phyloP scores from a whole-genome alignment of 2,329 filamentous ascomycete species.

The Diaporthe destruens region DNA sequence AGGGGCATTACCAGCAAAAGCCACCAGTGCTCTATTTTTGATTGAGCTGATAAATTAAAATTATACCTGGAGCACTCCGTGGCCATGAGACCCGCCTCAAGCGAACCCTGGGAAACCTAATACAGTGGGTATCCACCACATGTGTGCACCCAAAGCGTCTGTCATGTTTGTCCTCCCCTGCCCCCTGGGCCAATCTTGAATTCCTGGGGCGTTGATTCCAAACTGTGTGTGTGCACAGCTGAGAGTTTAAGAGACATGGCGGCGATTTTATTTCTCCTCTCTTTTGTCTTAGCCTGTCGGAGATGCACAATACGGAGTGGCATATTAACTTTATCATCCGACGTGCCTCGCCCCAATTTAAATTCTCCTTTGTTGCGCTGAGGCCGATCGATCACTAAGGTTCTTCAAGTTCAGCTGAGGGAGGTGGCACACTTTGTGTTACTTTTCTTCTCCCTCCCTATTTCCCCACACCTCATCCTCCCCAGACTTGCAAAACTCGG shows the following conservation, averaged over 20 bases:
- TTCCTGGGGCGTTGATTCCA: background rate
- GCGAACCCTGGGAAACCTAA: conserved; percentile 18
- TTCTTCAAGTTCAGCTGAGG: background rate
- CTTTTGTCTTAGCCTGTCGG: background rate
- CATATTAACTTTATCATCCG: no score
- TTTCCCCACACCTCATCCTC: background rate
- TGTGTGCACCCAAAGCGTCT: no score
- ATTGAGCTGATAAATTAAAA: conserved; percentile 24
- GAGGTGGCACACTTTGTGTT: background rate
- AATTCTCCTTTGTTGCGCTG: no score
- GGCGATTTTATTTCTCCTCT: background rate
- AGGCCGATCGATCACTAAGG: no score
- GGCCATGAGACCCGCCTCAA: background rate
- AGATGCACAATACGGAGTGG: no score
- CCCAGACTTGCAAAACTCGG: no score
- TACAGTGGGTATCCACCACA: conserved; percentile 11
- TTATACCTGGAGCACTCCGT: conserved; percentile 14
- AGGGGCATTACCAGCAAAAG: background rate
- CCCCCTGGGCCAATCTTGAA: background rate
- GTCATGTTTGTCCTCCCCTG: no score
- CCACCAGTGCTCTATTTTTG: background rate
- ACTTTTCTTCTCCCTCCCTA: background rate
- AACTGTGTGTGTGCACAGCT: background rate
- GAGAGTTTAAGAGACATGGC: conserved; percentile 1
- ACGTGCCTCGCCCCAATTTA: background rate